phyloP scores from a whole-genome alignment of 495 filamentous ascomycete species.

The Penicillium atrosanguineum region DNA sequence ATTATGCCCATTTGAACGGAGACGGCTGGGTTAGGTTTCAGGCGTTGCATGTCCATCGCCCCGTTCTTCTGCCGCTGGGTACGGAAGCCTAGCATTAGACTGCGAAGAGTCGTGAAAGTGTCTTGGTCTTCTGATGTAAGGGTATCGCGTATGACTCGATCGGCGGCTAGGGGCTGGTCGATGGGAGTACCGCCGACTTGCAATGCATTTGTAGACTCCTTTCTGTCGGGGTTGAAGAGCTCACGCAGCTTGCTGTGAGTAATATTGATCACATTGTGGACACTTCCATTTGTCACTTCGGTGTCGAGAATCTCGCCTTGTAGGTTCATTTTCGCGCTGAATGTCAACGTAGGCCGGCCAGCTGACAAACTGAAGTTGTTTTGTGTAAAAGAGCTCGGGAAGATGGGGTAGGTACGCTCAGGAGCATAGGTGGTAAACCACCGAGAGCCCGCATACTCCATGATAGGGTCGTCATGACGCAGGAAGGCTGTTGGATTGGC shows the following conservation, averaged over 20 bases:
- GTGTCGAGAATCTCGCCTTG: slow-evolving; percentile 66
- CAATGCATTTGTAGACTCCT: slow-evolving; percentile 11
- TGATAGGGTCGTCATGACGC: slow-evolving; percentile 50
- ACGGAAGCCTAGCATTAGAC: slow-evolving; percentile 43
- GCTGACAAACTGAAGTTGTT: slow-evolving; percentile 66
- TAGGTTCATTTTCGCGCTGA: slow-evolving; percentile 69
- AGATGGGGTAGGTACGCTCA: slow-evolving; percentile 71
- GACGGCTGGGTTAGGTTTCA: slow-evolving; percentile 25
- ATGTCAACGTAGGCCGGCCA: slow-evolving; percentile 71
- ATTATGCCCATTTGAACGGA: slow-evolving; percentile 28
- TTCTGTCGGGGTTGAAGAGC: slow-evolving; percentile 40
- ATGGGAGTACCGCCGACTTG: slow-evolving; percentile 42
- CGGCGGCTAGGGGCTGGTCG: slow-evolving; percentile 1
- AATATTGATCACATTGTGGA: slow-evolving; percentile 71
- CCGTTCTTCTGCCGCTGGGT: slow-evolving; percentile 38
- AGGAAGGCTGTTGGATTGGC: slow-evolving; percentile 94
- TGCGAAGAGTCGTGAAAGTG: slow-evolving; percentile 38
- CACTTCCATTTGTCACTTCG: slow-evolving; percentile 66
- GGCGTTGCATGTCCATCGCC: slow-evolving; percentile 34
- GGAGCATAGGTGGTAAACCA: slow-evolving; percentile 70
- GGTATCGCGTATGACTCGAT: slow-evolving; percentile 15
- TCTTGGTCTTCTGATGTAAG: slow-evolving; percentile 36
- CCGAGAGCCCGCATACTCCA: slow-evolving; percentile 62
- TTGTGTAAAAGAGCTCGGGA: slow-evolving; percentile 57
- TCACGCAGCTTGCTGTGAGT: slow-evolving; percentile 58